Evolutionary conservation across 768 basidiomycete genomes (phyloP).

Genomic region (Lactifluus piperatus): DNA sequence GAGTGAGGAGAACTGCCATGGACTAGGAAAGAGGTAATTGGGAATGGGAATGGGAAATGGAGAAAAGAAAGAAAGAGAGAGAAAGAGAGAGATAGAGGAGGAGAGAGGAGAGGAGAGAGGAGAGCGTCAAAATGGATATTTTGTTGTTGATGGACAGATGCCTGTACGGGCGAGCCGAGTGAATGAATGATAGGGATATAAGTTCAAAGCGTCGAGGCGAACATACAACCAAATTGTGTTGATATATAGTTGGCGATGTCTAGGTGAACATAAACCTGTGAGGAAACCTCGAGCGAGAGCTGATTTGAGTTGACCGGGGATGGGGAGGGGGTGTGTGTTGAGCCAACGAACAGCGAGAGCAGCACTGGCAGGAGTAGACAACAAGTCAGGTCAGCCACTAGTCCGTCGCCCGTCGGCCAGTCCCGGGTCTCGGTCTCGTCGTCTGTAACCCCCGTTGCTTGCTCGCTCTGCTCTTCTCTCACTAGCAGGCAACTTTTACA

Average conservation of each 20-base stretch:
- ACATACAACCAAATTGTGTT: slow-evolving; percentile 9
- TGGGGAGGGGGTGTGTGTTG: too few relatives aligned
- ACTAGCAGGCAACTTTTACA: too few relatives aligned
- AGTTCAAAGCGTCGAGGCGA: not conserved
- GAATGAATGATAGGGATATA: too few relatives aligned
- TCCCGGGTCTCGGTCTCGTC: not conserved
- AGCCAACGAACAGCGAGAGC: too few relatives aligned
- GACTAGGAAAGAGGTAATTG: slow-evolving; percentile 26
- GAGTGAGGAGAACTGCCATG: slow-evolving; percentile 75
- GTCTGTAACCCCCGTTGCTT: too few relatives aligned
- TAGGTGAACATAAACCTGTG: not conserved
- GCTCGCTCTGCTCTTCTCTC: too few relatives aligned
- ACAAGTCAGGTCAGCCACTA: too few relatives aligned
- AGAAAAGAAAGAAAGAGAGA: not conserved
- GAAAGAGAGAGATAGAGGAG: not conserved
- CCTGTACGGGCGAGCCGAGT: not conserved
- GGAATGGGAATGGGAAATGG: too few relatives aligned
- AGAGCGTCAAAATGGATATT: not conserved
- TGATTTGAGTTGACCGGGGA: too few relatives aligned
- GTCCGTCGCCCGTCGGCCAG: not conserved
- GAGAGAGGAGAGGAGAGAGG: not conserved
- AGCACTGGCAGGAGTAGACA: too few relatives aligned
- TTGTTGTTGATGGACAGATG: not conserved
- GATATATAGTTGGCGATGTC: not conserved
- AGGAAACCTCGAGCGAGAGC: too few relatives aligned